Percentiles rank a stretch among this genome's conserved stretches.
Evolutionary conservation across 2,329 filamentous ascomycete genomes (phyloP).

Genomic region (Aspergillus oerlinghausenensis): DNA sequence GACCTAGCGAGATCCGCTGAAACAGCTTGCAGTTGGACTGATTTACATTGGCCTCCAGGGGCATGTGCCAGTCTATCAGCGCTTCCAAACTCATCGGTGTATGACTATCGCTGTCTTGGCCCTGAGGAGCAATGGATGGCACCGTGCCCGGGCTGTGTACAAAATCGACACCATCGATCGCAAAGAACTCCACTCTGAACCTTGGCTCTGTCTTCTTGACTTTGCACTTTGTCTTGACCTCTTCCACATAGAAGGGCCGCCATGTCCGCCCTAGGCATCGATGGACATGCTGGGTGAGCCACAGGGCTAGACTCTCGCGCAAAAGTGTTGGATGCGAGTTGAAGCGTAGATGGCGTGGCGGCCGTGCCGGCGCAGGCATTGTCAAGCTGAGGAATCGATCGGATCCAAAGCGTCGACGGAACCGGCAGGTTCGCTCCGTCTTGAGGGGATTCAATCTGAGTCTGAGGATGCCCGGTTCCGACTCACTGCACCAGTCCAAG

Average conservation of each 20-base stretch:
- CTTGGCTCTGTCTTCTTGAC: conserved; percentile 16
- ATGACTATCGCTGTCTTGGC: conserved; percentile 24
- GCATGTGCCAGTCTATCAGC: conserved; percentile 46
- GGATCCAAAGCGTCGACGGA: conserved; percentile 43
- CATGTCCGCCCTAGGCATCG: conserved; percentile 41
- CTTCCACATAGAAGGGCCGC: conserved; percentile 43
- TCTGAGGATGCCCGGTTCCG: conserved; percentile 33
- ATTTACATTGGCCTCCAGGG: conserved; percentile 26
- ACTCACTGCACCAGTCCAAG: conserved; percentile 34
- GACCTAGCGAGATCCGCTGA: conserved; percentile 38
- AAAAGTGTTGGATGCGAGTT: conserved; percentile 21
- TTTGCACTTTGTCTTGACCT: conserved; percentile 32
- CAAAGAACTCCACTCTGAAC: conserved; percentile 41
- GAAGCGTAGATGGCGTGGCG: conserved; percentile 23
- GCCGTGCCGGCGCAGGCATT: conserved; percentile 28
- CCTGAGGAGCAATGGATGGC: conserved; percentile 16
- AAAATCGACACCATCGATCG: conserved; percentile 42
- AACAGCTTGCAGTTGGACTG: conserved; percentile 45
- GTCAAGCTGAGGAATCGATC: conserved; percentile 44
- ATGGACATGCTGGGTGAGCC: conserved; percentile 38
- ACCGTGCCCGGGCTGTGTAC: conserved; percentile 5
- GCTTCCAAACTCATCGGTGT: conserved; percentile 35
- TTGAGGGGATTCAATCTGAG: conserved; percentile 40
- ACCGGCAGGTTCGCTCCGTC: conserved; percentile 40
- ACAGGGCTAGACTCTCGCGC: conserved; percentile 33